phyloP scores from a whole-genome alignment of 495 filamentous ascomycete species.

The Podospora pseudopauciseta region DNA sequence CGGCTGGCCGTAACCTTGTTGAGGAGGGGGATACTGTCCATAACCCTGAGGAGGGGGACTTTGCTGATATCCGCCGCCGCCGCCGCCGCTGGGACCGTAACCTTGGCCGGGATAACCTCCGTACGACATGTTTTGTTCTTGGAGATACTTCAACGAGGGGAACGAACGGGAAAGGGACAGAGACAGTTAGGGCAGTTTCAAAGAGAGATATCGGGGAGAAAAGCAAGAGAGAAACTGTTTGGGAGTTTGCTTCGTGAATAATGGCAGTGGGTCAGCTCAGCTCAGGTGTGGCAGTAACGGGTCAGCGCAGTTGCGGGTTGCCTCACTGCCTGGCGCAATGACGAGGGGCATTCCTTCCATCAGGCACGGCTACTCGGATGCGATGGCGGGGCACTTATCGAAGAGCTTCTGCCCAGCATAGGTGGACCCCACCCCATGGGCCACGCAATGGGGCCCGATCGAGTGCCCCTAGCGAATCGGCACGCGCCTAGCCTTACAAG shows the following conservation, averaged over 20 bases:
- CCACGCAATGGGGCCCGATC: not conserved
- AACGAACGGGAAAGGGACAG: not conserved
- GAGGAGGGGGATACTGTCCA: constrained; percentile 13
- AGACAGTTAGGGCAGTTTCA: too few relatives aligned
- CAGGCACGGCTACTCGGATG: constrained; percentile 1
- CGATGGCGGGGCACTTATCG: constrained; percentile 8
- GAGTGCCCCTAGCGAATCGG: constrained; percentile 3
- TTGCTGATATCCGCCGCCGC: constrained; percentile 13
- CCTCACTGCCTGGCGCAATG: not conserved
- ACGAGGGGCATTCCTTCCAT: not conserved
- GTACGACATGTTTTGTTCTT: constrained; percentile 24
- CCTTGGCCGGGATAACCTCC: constrained; percentile 34
- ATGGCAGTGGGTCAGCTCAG: constrained; percentile 1
- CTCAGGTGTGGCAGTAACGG: constrained; percentile 1
- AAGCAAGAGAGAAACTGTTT: not conserved
- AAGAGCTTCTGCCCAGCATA: not conserved
- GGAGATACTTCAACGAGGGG: not conserved
- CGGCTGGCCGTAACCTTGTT: constrained; percentile 21
- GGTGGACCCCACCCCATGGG: constrained; percentile 4
- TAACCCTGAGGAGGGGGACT: not conserved
- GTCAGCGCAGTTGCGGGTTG: constrained; percentile 1
- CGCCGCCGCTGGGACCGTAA: constrained; percentile 26
- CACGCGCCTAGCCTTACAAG: not conserved
- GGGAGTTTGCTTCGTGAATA: not conserved
- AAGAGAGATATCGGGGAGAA: constrained; percentile 4